Base-by-base conservation (phyloP, 371 early-diverging fungal genomes). In the Choanephora cucurbitarum region DNA sequence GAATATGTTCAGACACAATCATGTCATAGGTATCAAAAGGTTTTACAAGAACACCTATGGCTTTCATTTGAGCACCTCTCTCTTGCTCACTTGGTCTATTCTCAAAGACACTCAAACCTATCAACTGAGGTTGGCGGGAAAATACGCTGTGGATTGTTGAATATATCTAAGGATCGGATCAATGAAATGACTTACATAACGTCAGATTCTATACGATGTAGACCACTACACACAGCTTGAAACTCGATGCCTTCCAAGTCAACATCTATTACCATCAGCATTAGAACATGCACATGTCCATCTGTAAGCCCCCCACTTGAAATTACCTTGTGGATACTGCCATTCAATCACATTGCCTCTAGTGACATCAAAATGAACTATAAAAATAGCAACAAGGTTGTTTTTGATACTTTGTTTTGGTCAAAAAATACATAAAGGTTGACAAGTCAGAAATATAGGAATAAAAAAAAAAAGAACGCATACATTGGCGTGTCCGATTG, bases 191-290 rank as follows among this genome's bases (percentile, higher is more conserved):
- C 64, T 37, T 80, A 86, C 86, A 84, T 78, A 18, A 72, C 64
- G 64, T 86, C 86, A 15, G 73, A 60, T n/a, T 64, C 58, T 14
- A 76, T 64, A 28, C 57, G 66, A 62, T 86, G 86, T 39, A 83
- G 66, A 19, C 86, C 86, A 59, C 86, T 86, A 33, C 82, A 79
- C 7, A 86, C 76, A 7, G 83, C 76, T 49, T 83, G 77, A 55
- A 75, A 86, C 64, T 86, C 86, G 1, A 84, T 64, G 0, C 82
- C 83, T 32, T 58, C 41, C 17, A 86, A 61, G 45, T 80, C 73
- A 32, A 77, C 47, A 31, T 80, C 86, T 85, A 41, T n/a, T n/a
- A n/a, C n/a, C n/a, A n/a, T n/a, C n/a, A n/a, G n/a, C n/a, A n/a
- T n/a, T n/a, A n/a, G n/a, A n/a, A n/a, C n/a, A n/a, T n/a, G n/a